Evolutionary conservation across 805 yeast species (phyloP), one percentile per base, ranked within the genome.

Genomic region (Metschnikowia borealis): DNA sequence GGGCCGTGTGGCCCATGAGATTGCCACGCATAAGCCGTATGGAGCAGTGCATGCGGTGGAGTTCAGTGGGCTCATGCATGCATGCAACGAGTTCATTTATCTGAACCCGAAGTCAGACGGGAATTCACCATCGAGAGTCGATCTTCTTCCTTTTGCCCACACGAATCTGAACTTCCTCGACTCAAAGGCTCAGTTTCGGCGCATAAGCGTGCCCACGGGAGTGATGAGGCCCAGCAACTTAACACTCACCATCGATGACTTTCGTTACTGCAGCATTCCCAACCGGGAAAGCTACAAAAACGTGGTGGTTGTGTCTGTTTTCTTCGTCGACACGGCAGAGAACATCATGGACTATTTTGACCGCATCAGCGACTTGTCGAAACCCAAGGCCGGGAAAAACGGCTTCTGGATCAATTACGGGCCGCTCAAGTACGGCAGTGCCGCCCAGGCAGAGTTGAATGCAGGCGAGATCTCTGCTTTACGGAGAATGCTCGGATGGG

Each of bases 261-360:
- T 92, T 62, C 72, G 81, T 41, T 70, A 73, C 45, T 82, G 85
- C 57, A 63, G 67, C 1, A 48, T 74, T 4, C 62, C 65, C 0
- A 56, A 65, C 3, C 48, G 53, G 8, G 58, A 61, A 0, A 50
- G 59, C 3, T 69, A 71, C 40, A 76, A 78, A 2, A 76, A 76
- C 49, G 68, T 85, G 18, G 77, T 85, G 5, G 72, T 87, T 1
- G 79, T 84, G 3, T 77, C 87, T 0, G 85, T 85, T 4, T 92
- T 86, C 62, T 91, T 92, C 68, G 74, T 92, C 26, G 98, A 92
- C 66, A 92, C 98, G 0, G 97, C 97, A 0, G 96, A 89, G 59
- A 88, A 91, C 61, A 63, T 89, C 44, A 73, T 92, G 54, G 84
- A 82, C 38, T 91, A 91, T 65, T 66, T 92, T 48, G 85, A 85